phyloP scores from a whole-genome alignment of 805 yeast species.

The Teunomyces pallodes region DNA sequence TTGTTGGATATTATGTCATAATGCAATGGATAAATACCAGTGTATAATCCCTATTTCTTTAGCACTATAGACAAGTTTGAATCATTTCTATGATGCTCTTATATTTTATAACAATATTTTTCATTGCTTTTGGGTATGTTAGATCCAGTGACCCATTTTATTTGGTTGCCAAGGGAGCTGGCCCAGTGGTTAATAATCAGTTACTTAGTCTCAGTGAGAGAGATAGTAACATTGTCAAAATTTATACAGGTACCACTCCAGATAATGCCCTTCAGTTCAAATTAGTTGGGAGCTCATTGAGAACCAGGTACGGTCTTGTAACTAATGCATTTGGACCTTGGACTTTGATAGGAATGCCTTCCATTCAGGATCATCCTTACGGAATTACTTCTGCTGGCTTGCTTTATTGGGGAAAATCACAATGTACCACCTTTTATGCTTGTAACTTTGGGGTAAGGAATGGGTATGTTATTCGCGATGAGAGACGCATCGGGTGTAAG shows the following conservation, averaged over 20 bases:
- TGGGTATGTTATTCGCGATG: background rate
- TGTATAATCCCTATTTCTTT: no score
- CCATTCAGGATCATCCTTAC: background rate
- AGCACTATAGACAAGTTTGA: no score
- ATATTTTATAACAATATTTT: background rate
- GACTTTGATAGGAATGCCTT: background rate
- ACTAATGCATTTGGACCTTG: background rate
- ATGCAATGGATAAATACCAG: no score
- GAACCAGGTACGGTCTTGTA: background rate
- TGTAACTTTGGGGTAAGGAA: background rate
- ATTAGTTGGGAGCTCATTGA: background rate
- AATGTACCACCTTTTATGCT: background rate
- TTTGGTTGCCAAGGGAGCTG: background rate
- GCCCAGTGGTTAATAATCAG: background rate
- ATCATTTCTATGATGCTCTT: background rate
- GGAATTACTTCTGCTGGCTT: background rate
- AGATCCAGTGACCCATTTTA: background rate
- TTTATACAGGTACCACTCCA: background rate
- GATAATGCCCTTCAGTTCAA: background rate
- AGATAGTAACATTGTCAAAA: background rate
- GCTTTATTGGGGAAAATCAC: background rate
- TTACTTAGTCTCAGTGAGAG: background rate
- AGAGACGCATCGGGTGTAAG: background rate
- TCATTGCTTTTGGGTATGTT: background rate
- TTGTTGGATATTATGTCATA: no score